phyloP scores from a whole-genome alignment of 805 yeast genomes.

The Candida oleophila region DNA sequence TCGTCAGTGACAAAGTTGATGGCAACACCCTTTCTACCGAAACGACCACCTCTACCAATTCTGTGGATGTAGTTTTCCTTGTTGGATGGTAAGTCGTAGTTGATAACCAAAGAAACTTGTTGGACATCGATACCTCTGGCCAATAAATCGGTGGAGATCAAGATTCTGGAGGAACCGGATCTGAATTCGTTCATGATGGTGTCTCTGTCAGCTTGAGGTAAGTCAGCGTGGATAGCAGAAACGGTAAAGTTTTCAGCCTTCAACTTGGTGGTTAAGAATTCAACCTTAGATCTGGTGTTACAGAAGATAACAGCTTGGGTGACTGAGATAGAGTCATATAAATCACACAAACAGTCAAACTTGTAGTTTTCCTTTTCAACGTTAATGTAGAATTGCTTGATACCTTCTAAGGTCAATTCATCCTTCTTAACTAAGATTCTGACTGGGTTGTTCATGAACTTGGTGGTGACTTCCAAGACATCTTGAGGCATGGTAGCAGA shows the following conservation, averaged over 20 bases:
- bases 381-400: slow-evolving; percentile 86
- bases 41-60: slow-evolving; percentile 98
- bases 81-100: slow-evolving; percentile 88
- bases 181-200: slow-evolving; percentile 94
- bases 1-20: slow-evolving; percentile 86
- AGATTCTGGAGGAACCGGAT: slow-evolving; percentile 87
- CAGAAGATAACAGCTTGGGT: slow-evolving; percentile 98
- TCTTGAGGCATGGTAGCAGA: slow-evolving; percentile 94
- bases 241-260: slow-evolving; percentile 84
- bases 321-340: slow-evolving; percentile 92
- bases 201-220: slow-evolving; percentile 92
- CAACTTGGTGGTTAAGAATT: slow-evolving; percentile 76
- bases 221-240: slow-evolving; percentile 93
- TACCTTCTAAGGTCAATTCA: slow-evolving; percentile 93
- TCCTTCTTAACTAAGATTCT: slow-evolving; percentile 93
- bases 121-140: slow-evolving; percentile 98
- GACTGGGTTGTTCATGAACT: slow-evolving; percentile 93
- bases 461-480: slow-evolving; percentile 85
- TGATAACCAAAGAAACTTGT: slow-evolving; percentile 92
- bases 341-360: slow-evolving; percentile 89
- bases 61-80: slow-evolving; percentile 95
- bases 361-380: slow-evolving; percentile 94
- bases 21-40: slow-evolving; percentile 98
- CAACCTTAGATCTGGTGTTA: slow-evolving; percentile 93
- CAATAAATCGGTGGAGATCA: slow-evolving; percentile 92